Evolutionary conservation across 176 grass and related monocot species (phyloP).

Genomic region (Miscanthus lutarioriparius): DNA sequence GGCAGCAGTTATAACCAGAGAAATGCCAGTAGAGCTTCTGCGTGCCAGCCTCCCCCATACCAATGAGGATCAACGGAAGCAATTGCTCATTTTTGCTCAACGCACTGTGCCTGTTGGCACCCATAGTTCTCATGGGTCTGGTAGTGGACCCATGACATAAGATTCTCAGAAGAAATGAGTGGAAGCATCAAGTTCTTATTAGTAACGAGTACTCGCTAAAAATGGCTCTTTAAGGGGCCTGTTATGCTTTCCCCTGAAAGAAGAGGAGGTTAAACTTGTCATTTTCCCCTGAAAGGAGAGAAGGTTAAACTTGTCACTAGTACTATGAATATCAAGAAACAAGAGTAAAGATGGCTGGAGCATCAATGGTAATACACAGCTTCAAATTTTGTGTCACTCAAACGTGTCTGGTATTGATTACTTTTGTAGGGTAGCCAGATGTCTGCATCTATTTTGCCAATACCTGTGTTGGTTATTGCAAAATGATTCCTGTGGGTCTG

Average conservation of each 20-base stretch:
- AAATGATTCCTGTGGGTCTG: slow-evolving; percentile 13
- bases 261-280: slow-evolving; percentile 7
- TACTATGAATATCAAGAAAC: slow-evolving; percentile 22
- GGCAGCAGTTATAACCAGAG: slow-evolving; percentile 53
- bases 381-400: not conserved
- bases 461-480: not conserved
- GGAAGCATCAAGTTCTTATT: slow-evolving; percentile 29
- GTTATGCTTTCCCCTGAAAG: not conserved
- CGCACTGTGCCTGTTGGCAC: slow-evolving; percentile 54
- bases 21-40: slow-evolving; percentile 79
- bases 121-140: slow-evolving; percentile 39
- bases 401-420: not conserved
- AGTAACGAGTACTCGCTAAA: not conserved
- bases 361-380: slow-evolving; percentile 29
- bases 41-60: slow-evolving; percentile 85
- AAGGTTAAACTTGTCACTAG: not conserved
- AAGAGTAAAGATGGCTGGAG: slow-evolving; percentile 9
- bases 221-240: not conserved
- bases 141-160: slow-evolving; percentile 35
- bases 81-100: slow-evolving; percentile 71
- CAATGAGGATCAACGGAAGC: slow-evolving; percentile 64
- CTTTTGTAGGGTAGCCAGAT: slow-evolving; percentile 20
- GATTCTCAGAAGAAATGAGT: slow-evolving; percentile 32
- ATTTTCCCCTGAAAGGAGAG: slow-evolving; percentile 1
- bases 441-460: slow-evolving; percentile 1